Percentiles rank a stretch among this genome's conserved stretches.
Evolutionary conservation across 2,329 filamentous ascomycete species (phyloP).

Genomic region (Diaporthe longicolla): DNA sequence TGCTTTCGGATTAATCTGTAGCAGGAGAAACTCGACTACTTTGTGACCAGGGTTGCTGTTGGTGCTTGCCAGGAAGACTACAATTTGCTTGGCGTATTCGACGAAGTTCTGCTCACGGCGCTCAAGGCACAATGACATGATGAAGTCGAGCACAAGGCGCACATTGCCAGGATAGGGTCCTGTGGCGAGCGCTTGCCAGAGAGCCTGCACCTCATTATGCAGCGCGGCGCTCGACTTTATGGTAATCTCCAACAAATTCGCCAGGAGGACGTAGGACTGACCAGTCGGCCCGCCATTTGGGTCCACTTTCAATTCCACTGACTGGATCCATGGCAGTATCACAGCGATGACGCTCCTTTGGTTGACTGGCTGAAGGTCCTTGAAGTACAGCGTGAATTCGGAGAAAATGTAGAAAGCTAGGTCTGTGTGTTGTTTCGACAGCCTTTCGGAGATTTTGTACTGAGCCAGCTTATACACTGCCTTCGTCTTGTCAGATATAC

Average conservation of each 20-base stretch:
- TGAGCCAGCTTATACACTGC: conserved; percentile 98
- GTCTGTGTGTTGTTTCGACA: conserved; percentile 90
- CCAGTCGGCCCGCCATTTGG: conserved; percentile 92
- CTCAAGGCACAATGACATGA: conserved; percentile 93
- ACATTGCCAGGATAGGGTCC: conserved; percentile 95
- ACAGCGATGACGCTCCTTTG: conserved; percentile 96
- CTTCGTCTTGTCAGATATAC: conserved; percentile 97
- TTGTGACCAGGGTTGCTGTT: conserved; percentile 82
- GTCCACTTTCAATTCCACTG: conserved; percentile 91
- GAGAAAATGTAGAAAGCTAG: conserved; percentile 95
- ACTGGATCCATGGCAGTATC: conserved; percentile 96
- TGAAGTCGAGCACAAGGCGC: conserved; percentile 93
- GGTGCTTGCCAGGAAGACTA: conserved; percentile 93
- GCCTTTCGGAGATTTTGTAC: conserved; percentile 92
- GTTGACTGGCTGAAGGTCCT: conserved; percentile 83
- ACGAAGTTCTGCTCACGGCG: conserved; percentile 98
- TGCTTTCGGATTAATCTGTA: conserved; percentile 94
- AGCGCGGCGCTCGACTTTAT: conserved; percentile 90
- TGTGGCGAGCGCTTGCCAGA: conserved; percentile 96
- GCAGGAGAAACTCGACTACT: conserved; percentile 91
- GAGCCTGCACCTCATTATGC: conserved; percentile 96
- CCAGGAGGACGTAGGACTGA: conserved; percentile 92
- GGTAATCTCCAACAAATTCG: conserved; percentile 96
- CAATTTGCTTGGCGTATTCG: conserved; percentile 97
- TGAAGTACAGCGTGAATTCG: conserved; percentile 95